Evolutionary conservation across 345 rosid species (phyloP), one percentile per base, ranked within the genome.

Genomic region (Triadica sebifera): DNA sequence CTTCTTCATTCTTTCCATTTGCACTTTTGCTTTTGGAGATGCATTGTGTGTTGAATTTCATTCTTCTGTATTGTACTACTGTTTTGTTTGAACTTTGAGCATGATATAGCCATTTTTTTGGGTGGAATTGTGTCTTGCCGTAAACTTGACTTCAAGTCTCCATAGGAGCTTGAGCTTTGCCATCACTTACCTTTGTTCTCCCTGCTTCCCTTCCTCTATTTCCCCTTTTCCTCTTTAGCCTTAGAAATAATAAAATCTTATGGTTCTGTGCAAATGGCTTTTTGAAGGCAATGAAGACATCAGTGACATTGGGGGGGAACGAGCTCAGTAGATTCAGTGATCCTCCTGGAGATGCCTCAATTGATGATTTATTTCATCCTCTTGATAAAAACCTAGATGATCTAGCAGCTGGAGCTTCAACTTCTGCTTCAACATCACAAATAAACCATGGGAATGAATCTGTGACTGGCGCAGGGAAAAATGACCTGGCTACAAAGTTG

Each of bases 321-420:
- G 99, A 88, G 80, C 88, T 93, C 73, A 87, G 89, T 84, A 93
- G 90, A 80, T 93, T 91, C 82, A 93, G 97, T 77, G 98, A 95
- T 75, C 82, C 97, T 79, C 98, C 98, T 6, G 96, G 93, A 76
- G 99, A 93, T 91, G 99, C 97, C 77, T 90, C 90, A 65, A 83
- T 95, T 86, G 98, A 93, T 77, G 99, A 93, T 89, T 84, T 93
- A 78, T 94, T 94, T 87, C 99, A 87, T 77, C 93, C 98, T 20
- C 50, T 85, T 79, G 93, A 91, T 75, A 95, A 85, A 80, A 77
- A 69, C 69, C 39, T 81, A 15, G 90, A 86, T 81, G 87, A 83
- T 75, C 86, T 72, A 63, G 79, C 81, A 50, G 80, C 86, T 77
- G 96, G 87, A 82, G 92, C 98, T 76, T 93, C 99, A 75, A 88